These are phyloP conservation scores for Fusarium sp. DNA, from an alignment of 2,329 filamentous ascomycete genomes.

Conservation along the genomic window DNA sequence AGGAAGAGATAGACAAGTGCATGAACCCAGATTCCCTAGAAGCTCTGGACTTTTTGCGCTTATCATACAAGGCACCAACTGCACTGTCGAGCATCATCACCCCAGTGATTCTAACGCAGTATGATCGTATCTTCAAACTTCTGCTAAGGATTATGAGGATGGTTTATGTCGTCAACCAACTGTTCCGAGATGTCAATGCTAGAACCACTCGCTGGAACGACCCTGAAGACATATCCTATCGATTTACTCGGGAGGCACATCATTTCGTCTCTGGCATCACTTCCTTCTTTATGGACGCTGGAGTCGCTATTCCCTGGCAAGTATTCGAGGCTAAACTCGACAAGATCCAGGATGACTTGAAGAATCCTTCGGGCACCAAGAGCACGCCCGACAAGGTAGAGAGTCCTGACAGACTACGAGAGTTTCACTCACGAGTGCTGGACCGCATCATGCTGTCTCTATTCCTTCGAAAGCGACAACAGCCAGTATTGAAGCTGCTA, in stretches of 20 bases:
- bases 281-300: slow-evolving; percentile 85
- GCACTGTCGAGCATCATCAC: slow-evolving; percentile 83
- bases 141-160: slow-evolving; percentile 84
- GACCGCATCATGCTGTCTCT: slow-evolving; percentile 82
- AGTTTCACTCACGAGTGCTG: slow-evolving; percentile 80
- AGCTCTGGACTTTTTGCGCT: slow-evolving; percentile 91
- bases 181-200: slow-evolving; percentile 71
- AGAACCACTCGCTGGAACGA: slow-evolving; percentile 55
- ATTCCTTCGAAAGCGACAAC: slow-evolving; percentile 81
- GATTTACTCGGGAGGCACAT: slow-evolving; percentile 82
- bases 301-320: slow-evolving; percentile 81
- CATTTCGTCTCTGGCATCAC: slow-evolving; percentile 83
- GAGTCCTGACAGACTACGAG: slow-evolving; percentile 77
- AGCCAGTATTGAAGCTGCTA: slow-evolving; percentile 79
- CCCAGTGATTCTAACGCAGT: slow-evolving; percentile 78
- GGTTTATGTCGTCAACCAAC: slow-evolving; percentile 79
- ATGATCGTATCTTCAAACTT: slow-evolving; percentile 87
- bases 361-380: slow-evolving; percentile 57
- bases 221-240: slow-evolving; percentile 60
- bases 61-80: slow-evolving; percentile 85
- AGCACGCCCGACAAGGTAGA: slow-evolving; percentile 50
- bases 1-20: slow-evolving; percentile 85
- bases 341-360: slow-evolving; percentile 72
- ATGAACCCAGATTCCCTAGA: slow-evolving; percentile 87
- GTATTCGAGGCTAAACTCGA: slow-evolving; percentile 77